A percentile compares a stretch with the other conserved stretches of the same genome.
phyloP scores from a whole-genome alignment of 345 rosid genomes.

The Populus ilicifolia region DNA sequence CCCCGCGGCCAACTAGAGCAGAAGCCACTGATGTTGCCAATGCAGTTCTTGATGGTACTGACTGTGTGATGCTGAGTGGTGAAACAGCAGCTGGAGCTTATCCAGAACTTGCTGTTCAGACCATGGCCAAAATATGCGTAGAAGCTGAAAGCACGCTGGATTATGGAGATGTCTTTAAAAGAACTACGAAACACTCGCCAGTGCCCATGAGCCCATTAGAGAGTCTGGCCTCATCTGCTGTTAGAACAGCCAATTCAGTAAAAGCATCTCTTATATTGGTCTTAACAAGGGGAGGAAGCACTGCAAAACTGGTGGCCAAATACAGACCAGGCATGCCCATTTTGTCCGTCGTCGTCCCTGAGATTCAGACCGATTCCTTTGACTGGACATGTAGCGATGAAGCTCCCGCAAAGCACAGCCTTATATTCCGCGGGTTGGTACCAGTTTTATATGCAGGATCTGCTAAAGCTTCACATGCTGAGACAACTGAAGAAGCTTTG shows the following conservation, averaged over 20 bases:
- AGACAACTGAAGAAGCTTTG: constrained; percentile 89
- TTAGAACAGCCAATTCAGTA: constrained; percentile 83
- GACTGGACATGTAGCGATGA: constrained; percentile 95
- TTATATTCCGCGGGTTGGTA: constrained; percentile 77
- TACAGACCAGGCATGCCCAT: constrained; percentile 93
- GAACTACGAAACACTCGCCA: constrained; percentile 74
- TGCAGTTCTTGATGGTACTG: constrained; percentile 90
- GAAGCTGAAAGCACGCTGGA: constrained; percentile 94
- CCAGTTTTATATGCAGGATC: constrained; percentile 85
- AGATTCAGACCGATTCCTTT: constrained; percentile 73
- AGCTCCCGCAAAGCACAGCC: constrained; percentile 91
- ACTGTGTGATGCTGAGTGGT: constrained; percentile 96
- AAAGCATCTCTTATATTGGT: constrained; percentile 80
- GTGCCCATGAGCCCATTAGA: constrained; percentile 97
- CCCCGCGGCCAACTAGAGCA: constrained; percentile 94
- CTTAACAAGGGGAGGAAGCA: constrained; percentile 90
- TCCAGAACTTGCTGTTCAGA: constrained; percentile 82
- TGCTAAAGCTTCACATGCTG: constrained; percentile 79
- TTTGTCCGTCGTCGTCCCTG: constrained; percentile 82
- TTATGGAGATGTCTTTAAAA: constrained; percentile 77
- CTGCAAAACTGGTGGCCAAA: constrained; percentile 91
- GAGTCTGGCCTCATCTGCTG: constrained; percentile 88
- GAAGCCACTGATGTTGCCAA: constrained; percentile 99
- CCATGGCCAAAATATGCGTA: constrained; percentile 88
- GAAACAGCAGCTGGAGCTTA: constrained; percentile 99